Evolutionary conservation across 2,329 filamentous ascomycete species (phyloP).

Genomic region (Trichoderma koningii): DNA sequence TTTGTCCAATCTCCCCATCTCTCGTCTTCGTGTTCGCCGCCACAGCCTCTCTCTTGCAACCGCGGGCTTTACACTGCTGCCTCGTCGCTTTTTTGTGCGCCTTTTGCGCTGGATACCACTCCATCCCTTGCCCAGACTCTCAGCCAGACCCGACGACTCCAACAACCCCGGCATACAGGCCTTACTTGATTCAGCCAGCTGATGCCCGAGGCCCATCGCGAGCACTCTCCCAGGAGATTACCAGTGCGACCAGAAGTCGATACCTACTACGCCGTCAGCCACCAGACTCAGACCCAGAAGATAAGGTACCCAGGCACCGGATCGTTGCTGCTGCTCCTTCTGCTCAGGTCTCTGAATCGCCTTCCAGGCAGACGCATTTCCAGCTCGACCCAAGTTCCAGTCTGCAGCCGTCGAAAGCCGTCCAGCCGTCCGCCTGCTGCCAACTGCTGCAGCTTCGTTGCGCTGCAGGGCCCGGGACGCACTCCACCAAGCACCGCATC

Average conservation of each 20-base stretch:
- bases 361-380: background rate
- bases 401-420: background rate
- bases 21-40: slow-evolving; percentile 6
- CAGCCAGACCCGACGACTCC: slow-evolving; percentile 5
- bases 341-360: background rate
- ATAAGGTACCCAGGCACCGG: no score
- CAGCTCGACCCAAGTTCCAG: background rate
- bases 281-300: background rate
- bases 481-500: slow-evolving; percentile 19
- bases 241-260: background rate
- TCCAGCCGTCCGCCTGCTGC: slow-evolving; percentile 9
- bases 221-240: slow-evolving; percentile 19
- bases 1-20: slow-evolving; percentile 4
- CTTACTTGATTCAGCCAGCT: slow-evolving; percentile 27
- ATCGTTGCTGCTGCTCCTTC: background rate
- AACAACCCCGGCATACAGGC: slow-evolving; percentile 16
- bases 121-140: slow-evolving; percentile 9
- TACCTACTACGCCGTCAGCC: background rate
- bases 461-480: slow-evolving; percentile 20
- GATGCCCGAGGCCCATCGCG: slow-evolving; percentile 21
- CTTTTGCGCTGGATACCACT: background rate
- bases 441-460: slow-evolving; percentile 26
- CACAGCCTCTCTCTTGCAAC: background rate
- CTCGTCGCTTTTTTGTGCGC: background rate
- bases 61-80: background rate